These are phyloP conservation scores for Herpotrichia juniperi DNA, from an alignment of 2,329 filamentous ascomycete genomes.

Conservation along the genomic window DNA sequence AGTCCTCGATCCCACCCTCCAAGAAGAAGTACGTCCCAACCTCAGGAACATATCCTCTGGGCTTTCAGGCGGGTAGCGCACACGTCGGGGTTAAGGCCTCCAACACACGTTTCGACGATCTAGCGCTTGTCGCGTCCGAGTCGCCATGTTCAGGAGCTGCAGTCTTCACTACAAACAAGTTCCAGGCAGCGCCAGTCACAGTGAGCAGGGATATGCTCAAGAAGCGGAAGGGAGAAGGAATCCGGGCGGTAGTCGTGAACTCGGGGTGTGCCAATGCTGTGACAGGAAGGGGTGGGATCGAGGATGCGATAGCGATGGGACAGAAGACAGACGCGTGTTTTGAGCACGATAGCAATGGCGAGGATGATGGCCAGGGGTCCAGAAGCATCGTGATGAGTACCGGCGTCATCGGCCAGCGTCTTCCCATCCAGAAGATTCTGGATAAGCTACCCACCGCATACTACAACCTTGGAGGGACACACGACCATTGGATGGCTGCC, in stretches of 20 bases:
- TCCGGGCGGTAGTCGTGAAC: slow-evolving; percentile 87
- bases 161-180: slow-evolving; percentile 97
- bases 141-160: slow-evolving; percentile 84
- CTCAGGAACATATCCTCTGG: slow-evolving; percentile 84
- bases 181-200: slow-evolving; percentile 93
- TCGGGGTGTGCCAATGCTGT: slow-evolving; percentile 97
- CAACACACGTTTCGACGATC: slow-evolving; percentile 89
- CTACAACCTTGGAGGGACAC: slow-evolving; percentile 71
- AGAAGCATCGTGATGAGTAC: slow-evolving; percentile 97
- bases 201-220: slow-evolving; percentile 77
- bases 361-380: slow-evolving; percentile 54
- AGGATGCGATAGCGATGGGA: slow-evolving; percentile 88
- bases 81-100: slow-evolving; percentile 92
- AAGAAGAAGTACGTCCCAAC: slow-evolving; percentile 92
- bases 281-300: slow-evolving; percentile 85
- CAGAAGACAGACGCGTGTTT: slow-evolving; percentile 73
- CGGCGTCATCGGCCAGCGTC: slow-evolving; percentile 91
- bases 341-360: slow-evolving; percentile 34
- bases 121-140: slow-evolving; percentile 87
- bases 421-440: slow-evolving; percentile 91
- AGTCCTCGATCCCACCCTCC: slow-evolving; percentile 69
- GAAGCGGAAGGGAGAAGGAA: slow-evolving; percentile 68
- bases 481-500: slow-evolving; percentile 84
- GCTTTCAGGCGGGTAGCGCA: slow-evolving; percentile 84
- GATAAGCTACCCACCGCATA: slow-evolving; percentile 80